Evolutionary conservation across 2,329 filamentous ascomycete species (phyloP), one percentile per base, ranked within the genome.

Genomic region (Monosporascus sp.): DNA sequence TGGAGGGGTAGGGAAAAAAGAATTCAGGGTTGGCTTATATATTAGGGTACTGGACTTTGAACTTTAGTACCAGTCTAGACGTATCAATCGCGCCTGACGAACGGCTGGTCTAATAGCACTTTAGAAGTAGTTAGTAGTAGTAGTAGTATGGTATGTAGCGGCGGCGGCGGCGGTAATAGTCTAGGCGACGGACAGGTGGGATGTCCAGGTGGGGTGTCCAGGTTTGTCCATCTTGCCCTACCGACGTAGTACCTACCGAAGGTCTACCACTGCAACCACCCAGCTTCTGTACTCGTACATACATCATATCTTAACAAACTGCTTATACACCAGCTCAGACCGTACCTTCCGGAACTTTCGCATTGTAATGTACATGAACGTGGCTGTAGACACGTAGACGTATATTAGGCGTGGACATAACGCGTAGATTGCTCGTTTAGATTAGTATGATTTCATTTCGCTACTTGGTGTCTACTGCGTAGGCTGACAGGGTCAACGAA

Each of bases 201-300:
- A 31, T 31, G 27, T 14, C 27, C 9, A 34, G 9, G 31, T 34
- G 31, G 31, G 27, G 14, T 31, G 27, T 14, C 27, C 9, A 34
- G 9, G 31, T 34, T 34, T 11, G 27, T 53, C 56, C 50, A 52
- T 51, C 45, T 50, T 34, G 31, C 31, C 31, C 11, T 34, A 14
- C 31, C 31, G 11, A 14, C 9, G 31, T 5, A 14, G 31, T 34
- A 34, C 31, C 9, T 14, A 5, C 31, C 11, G 9, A 34, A 31
- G 27, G 27, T 34, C 9, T 11, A 34, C 9, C 9, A 34, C 9
- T 11, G 31, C 14, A 34, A 34, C 31, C 31, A 14, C 31, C 1
- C 31, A 14, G 31, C 11, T 34, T 31, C 8, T 27, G 8, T 11
- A 27, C 9, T 2, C 14, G 31, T 34, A 34, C 31, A 14, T 34